Base-by-base conservation (phyloP, 2,329 filamentous ascomycete genomes). In the Magnaporthales sp. region DNA sequence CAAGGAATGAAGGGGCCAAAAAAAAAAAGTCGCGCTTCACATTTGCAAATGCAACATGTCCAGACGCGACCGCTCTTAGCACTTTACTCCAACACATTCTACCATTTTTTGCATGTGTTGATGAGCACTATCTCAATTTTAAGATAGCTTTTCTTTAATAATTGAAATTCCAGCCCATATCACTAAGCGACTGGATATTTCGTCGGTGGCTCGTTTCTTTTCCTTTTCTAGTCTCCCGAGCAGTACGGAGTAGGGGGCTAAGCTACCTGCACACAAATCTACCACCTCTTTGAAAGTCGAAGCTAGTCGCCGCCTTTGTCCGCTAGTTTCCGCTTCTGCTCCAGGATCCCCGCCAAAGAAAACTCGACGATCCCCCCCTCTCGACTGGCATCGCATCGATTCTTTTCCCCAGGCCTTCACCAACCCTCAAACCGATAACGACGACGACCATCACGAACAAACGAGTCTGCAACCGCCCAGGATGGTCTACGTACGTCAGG, bases 401-500 rank as follows among this genome's bases (percentile, higher is more conserved):
- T 46, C 19, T n/a, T 8, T 46, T n/a, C 38, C n/a, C 4, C 38
- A 46, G 38, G 38, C 38, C n/a, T 19, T 19, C 38, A 19, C 38
- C 15, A 6, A 19, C 5, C 38, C 38, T 15, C 13, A 3, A 38
- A 46, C 15, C 38, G 15, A n/a, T 19, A n/a, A n/a, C 2, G 38
- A 46, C 38, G 38, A 46, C 38, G 38, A n/a, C 15, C 38, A 46
- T 46, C 38, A 46, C 15, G 6, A 46, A 46, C 38, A 46, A 6
- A 46, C 38, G 38, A 46, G 4, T 46, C 4, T 46, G n/a, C 9
- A 46, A 19, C n/a, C 38, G 38, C 38, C 15, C 38, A 46, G n/a
- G 38, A 97, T 97, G 93, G 93, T 95, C 69, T 98, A 98, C 84
- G 93, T 99, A 68, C 92, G 95, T 71, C 91, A 97, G 79, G 89